Evolutionary conservation across 345 rosid species (phyloP), one percentile per base, ranked within the genome.

Genomic region (Eucalyptus grandis): DNA sequence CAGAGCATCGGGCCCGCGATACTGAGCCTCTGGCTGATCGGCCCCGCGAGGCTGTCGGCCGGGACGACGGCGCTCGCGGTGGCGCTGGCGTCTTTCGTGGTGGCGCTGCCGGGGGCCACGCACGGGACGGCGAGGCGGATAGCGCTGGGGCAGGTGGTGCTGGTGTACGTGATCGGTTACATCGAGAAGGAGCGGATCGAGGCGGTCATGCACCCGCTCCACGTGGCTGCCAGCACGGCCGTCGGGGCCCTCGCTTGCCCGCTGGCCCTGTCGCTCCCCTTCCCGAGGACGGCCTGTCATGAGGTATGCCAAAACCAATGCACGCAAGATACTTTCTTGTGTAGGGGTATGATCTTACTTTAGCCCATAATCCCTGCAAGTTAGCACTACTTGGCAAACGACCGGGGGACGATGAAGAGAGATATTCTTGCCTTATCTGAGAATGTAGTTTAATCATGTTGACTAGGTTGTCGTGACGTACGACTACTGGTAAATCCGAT

Each of bases 111-210:
- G 3, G 91, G 93, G 77, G 89, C 93, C 49, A 97, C 97, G 34
- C 97, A 93, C 88, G 69, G 95, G 93, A 86, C 92, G 51, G 95
- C 96, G 14, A 98, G 95, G 92, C 93, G 98, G 11, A 95, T 98
- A 56, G 98, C 98, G 2, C 90, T 97, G 83, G 99, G 99, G 5
- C 99, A 98, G 89, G 94, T 95, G 31, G 97, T 98, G 65, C 85
- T 98, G 24, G 90, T 93, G 7, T 97, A 97, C 82, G 98, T 96
- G 51, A 67, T 94, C 58, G 97, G 91, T 53, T 96, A 86, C 90
- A 94, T 95, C 19, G 92, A 94, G 44, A 95, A 97, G 27, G 96
- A 89, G 30, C 85, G 90, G 40, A 92, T 95, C 46, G 94, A 95
- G 3, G 92, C 96, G 19, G 56, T 97, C 16, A 92, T 95, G 97